Base-by-base conservation (phyloP, 257 asterid species). In the Solanum medicagineum region DNA sequence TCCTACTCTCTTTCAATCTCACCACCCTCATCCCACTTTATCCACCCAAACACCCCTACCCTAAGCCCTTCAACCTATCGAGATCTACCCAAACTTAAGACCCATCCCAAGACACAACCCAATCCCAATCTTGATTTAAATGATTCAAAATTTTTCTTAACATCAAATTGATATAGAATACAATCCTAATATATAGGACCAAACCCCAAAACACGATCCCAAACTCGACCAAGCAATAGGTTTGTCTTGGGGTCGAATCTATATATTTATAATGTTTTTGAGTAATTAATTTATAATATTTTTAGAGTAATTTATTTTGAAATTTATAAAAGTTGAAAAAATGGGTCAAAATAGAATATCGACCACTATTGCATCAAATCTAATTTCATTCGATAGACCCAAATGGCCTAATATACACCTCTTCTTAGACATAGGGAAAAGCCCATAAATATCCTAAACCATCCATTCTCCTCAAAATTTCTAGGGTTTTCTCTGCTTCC, bases 401-500 rank as follows among this genome's bases (percentile, higher is more conserved):
- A 29, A 32, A 32, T 32, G 36, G 36, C 36, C 36, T 0, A 59
- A 16, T 24, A 63, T 6, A 8, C 19, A 6, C 36, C 26, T n/a
- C 12, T 60, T 9, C 26, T 51, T 53, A 14, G 1, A 29, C 32
- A 75, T 14, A 22, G 11, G 9, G 2, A 77, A 75, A 51, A 10
- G 62, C 83, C 47, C 63, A 45, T 36, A 77, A 26, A 77, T 19
- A 51, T 16, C 42, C 24, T 1, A 15, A 12, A 51, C 83, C 63
- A 19, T 26, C 17, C 45, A 16, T 51, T 77, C 22, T 51, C 81
- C 36, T 63, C 3, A 22, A 22, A 51, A 17, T 15, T 17, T 86
- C 59, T 88, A 85, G 87, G 88, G 86, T 83, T 88, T 83, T 83
- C 77, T 42, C 57, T 9, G 60, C 71, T 10, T 51, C 24, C 16